These are phyloP conservation scores for Echinosphaeria canescens DNA, from an alignment of 2,329 filamentous ascomycete genomes.

Conservation along the genomic window DNA sequence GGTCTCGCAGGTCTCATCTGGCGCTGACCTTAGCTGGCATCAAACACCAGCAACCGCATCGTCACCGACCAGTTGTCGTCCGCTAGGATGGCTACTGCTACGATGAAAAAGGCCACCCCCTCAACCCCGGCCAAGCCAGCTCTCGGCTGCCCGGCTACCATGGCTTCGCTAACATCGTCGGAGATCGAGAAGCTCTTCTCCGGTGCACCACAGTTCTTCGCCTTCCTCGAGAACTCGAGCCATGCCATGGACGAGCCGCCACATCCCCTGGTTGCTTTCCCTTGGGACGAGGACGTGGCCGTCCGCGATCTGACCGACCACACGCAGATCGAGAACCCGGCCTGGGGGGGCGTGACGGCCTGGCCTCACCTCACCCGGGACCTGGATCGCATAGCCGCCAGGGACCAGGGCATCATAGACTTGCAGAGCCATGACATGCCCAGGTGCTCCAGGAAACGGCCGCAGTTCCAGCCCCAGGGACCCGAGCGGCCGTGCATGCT, in stretches of 20 bases:
- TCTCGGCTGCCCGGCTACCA: slow-evolving; percentile 32
- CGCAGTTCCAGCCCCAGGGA: slow-evolving; percentile 35
- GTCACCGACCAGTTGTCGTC: no score
- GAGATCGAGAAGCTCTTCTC: slow-evolving; percentile 53
- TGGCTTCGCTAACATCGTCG: slow-evolving; percentile 31
- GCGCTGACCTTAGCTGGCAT: no score
- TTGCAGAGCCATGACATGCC: no score
- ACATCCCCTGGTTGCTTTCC: slow-evolving; percentile 42
- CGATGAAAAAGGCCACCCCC: background rate
- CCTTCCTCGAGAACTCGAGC: slow-evolving; percentile 33
- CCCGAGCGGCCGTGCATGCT: slow-evolving; percentile 49
- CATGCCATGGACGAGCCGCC: slow-evolving; percentile 35
- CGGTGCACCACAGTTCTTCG: slow-evolving; percentile 53
- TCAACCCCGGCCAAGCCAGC: slow-evolving; percentile 15
- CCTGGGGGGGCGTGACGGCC: slow-evolving; percentile 40
- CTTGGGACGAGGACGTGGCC: slow-evolving; percentile 39
- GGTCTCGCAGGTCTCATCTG: no score
- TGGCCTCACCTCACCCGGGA: slow-evolving; percentile 36
- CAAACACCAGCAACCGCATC: no score
- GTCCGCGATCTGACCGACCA: slow-evolving; percentile 45
- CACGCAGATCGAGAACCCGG: slow-evolving; percentile 36
- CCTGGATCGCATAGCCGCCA: slow-evolving; percentile 18
- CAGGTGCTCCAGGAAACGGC: slow-evolving; percentile 21
- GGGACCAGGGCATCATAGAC: no score
- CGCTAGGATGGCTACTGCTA: no score